Evolutionary conservation across 257 asterid species (phyloP), one percentile per base, ranked within the genome.

Genomic region (Nicotiana attenuata): DNA sequence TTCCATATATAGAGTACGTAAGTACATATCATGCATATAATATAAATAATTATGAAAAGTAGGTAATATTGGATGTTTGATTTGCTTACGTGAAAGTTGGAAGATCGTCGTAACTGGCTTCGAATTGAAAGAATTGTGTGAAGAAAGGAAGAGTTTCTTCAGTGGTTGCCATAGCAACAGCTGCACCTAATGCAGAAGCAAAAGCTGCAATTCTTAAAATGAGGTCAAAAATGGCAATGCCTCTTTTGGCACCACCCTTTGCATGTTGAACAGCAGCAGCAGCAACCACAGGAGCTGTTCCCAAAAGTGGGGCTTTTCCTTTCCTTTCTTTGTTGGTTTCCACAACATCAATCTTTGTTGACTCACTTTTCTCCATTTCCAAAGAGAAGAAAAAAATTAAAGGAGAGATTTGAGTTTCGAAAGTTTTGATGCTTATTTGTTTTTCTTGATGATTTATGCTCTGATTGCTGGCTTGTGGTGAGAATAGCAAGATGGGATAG

Each of bases 41-140:
- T 13, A 80, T 20, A 60, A 5, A 59, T 20, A n/a, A 5, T 80
- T 65, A 3, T 63, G 2, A 20, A 60, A 56, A 17, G 19, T 20
- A 4, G 7, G 4, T 8, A 19, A 4, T 10, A 4, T 35, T 67
- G 14, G 29, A 5, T 3, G 9, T 65, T 65, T 50, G 19, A 53
- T 52, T 50, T 81, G 64, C 97, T 88, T 76, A 93, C 99, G 90
- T 29, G 90, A 93, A 93, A 87, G 97, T 83, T 0, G 97, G 92
- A 61, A 95, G 89, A 82, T 95, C 98, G 10, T 93, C 94, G 15
- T 93, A 95, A 69, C 95, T 90, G 66, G 97, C 98, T 85, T 83
- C 88, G 83, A 95, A 95, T 87, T 95, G 99, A 87, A 95, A 93
- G 94, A 93, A 95, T 81, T 93, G 99, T 22, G 97, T 93, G 91